Conservation (phyloP, 2,329 filamentous ascomycete species). For the Mycosphaerella arachidis region DNA sequence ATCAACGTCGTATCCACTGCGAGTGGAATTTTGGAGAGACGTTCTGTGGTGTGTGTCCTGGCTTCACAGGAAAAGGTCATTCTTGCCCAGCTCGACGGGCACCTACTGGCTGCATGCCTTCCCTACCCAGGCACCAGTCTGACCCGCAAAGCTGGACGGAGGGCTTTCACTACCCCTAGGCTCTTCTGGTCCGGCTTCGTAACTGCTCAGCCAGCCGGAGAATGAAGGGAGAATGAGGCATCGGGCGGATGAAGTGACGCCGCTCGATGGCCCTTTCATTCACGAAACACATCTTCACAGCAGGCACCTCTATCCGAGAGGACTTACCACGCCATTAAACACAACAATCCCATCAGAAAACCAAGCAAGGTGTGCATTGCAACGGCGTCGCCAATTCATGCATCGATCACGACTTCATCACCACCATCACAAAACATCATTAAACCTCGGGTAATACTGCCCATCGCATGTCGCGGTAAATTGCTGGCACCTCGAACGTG, state of each 20-base stretch:
- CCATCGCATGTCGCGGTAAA: background rate
- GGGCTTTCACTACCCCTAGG: background rate
- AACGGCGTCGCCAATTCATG: background rate
- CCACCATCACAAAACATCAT: background rate
- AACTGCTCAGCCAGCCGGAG: background rate
- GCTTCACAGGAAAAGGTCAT: background rate
- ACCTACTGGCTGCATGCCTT: background rate
- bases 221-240: background rate
- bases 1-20: background rate
- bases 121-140: background rate
- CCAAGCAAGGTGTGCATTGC: background rate
- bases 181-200: background rate
- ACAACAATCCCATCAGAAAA: background rate
- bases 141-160: background rate
- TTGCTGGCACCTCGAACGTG: background rate
- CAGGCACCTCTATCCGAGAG: background rate
- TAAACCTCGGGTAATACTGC: background rate
- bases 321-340: background rate
- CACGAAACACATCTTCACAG: background rate
- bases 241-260: background rate
- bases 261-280: background rate
- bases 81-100: background rate
- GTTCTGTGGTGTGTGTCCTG: background rate
- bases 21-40: background rate
- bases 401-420: background rate